phyloP scores from a whole-genome alignment of 164 flowering plant species.

The Buxus sempervirens region DNA sequence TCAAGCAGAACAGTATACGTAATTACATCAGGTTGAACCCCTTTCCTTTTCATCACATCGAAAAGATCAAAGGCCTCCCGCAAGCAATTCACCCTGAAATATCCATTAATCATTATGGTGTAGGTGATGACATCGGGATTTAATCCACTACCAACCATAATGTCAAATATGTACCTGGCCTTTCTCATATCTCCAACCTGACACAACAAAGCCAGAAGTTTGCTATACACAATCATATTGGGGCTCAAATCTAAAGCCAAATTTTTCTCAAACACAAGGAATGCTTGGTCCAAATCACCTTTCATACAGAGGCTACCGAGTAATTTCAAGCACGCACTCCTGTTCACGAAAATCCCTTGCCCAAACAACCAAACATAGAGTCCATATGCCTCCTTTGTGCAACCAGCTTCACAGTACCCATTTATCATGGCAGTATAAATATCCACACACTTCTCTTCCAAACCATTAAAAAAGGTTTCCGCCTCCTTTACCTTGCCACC shows the following conservation, averaged over 20 bases:
- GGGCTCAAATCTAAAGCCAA: slow-evolving; percentile 29
- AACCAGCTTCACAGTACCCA: slow-evolving; percentile 59
- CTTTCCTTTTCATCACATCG: slow-evolving; percentile 57
- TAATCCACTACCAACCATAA: slow-evolving; percentile 33
- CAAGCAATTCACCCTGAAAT: slow-evolving; percentile 46
- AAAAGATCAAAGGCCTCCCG: slow-evolving; percentile 51
- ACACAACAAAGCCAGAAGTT: slow-evolving; percentile 53
- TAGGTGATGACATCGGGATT: slow-evolving; percentile 52
- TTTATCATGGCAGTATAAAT: slow-evolving; percentile 57
- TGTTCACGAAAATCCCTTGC: slow-evolving; percentile 26
- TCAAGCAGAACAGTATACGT: slow-evolving; percentile 70
- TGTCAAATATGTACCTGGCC: slow-evolving; percentile 46
- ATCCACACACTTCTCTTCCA: slow-evolving; percentile 40
- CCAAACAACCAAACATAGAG: slow-evolving; percentile 38
- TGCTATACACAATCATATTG: slow-evolving; percentile 29
- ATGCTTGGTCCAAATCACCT: slow-evolving; percentile 39
- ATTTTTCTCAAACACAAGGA: slow-evolving; percentile 33
- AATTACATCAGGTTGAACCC: slow-evolving; percentile 59
- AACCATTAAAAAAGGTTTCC: slow-evolving; percentile 35
- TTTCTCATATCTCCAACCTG: slow-evolving; percentile 40
- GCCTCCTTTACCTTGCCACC: slow-evolving; percentile 67
- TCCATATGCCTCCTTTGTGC: slow-evolving; percentile 37
- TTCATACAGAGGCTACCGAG: slow-evolving; percentile 42
- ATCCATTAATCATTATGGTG: slow-evolving; percentile 67
- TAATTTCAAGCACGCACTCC: slow-evolving; percentile 39